Evolutionary conservation across 148 eudicot species (phyloP).

Genomic region (Rheum nobile): DNA sequence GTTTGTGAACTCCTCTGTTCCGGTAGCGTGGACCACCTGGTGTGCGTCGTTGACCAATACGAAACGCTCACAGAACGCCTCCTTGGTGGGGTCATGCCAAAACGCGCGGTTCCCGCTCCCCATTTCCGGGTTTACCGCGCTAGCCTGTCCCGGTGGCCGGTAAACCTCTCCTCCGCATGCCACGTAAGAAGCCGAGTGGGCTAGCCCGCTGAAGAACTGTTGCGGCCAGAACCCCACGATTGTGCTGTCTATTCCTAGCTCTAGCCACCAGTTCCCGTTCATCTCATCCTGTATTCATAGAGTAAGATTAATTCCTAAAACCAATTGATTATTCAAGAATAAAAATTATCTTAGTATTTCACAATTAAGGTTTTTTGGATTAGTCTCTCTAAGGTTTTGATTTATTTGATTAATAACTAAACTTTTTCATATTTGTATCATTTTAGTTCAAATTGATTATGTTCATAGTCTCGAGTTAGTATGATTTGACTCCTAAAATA

Average conservation of each 20-base stretch:
- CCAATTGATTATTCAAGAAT: no score
- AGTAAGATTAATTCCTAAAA: no score
- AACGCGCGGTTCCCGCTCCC: neutral
- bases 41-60: neutral
- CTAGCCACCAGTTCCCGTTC: neutral
- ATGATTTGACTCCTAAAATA: no score
- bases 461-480: no score
- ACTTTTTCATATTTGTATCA: no score
- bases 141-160: neutral
- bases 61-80: neutral
- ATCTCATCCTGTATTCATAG: neutral
- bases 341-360: no score
- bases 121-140: neutral
- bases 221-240: neutral
- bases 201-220: neutral
- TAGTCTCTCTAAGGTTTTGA: no score
- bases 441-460: no score
- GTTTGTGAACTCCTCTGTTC: neutral
- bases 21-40: neutral
- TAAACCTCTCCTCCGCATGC: neutral
- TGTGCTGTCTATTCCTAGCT: neutral
- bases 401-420: no score
- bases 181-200: neutral
- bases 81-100: neutral
- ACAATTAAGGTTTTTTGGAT: no score